These are phyloP conservation scores for Cyanidiococcus yangmingshanensis DNA, from an alignment of 23 red algal species.

Conservation along the genomic window DNA sequence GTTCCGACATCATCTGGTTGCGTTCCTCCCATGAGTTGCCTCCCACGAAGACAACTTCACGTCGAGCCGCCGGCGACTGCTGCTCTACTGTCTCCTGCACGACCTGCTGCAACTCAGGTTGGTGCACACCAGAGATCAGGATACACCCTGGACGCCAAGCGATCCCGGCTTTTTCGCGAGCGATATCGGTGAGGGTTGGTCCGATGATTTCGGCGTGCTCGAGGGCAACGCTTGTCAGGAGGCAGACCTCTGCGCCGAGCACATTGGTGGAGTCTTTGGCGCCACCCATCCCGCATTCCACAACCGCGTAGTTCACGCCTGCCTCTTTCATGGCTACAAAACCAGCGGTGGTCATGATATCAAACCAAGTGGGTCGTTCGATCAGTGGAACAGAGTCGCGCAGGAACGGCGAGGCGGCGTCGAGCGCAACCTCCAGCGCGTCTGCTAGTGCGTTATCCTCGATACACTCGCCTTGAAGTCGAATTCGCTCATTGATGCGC, in stretches of 20 bases:
- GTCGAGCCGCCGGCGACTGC: not conserved
- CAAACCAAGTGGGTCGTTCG: conserved; percentile 71
- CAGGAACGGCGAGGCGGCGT: conserved; percentile 17
- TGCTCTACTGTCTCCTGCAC: not conserved
- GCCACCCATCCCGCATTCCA: conserved; percentile 91
- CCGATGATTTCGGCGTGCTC: conserved; percentile 93
- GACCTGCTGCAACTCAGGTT: conserved; percentile 28
- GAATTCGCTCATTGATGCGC: conserved; percentile 75
- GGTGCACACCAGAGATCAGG: conserved; percentile 37
- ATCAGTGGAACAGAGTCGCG: not conserved
- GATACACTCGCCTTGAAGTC: conserved; percentile 43
- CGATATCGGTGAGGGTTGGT: conserved; percentile 66
- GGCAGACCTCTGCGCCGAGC: conserved; percentile 35
- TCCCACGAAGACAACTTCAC: not conserved
- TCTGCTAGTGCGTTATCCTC: conserved; percentile 58
- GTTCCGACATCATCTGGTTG: conserved; percentile 36
- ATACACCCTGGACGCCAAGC: conserved; percentile 31
- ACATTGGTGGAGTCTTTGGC: conserved; percentile 84
- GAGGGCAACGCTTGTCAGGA: conserved; percentile 75
- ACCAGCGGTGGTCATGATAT: conserved; percentile 59
- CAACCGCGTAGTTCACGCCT: conserved; percentile 56
- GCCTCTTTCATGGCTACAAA: conserved; percentile 44
- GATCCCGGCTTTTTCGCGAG: conserved; percentile 93
- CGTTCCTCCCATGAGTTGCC: conserved; percentile 30
- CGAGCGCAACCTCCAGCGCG: conserved; percentile 39